Evolutionary conservation across 2,329 filamentous ascomycete genomes (phyloP).

Genomic region (Colletotrichum tanaceti): DNA sequence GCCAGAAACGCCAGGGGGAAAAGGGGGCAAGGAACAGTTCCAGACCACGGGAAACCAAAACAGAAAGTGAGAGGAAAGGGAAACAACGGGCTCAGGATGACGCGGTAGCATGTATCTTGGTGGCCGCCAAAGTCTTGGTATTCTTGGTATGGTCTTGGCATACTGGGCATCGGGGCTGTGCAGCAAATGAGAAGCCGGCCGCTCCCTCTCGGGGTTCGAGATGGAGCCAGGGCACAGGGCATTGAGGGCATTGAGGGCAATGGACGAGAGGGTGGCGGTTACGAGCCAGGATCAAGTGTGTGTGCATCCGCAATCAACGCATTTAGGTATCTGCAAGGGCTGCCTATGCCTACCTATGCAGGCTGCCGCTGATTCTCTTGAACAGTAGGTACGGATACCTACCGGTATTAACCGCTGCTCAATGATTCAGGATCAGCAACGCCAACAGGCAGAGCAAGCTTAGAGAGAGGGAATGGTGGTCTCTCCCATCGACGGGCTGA

Average conservation of each 20-base stretch:
- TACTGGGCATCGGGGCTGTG: slow-evolving; percentile 43
- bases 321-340: slow-evolving; percentile 14
- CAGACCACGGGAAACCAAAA: slow-evolving; percentile 7
- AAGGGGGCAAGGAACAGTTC: slow-evolving; percentile 11
- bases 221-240: slow-evolving; percentile 13
- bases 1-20: not conserved
- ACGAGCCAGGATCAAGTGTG: not conserved
- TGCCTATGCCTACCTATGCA: not conserved
- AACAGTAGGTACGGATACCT: no score
- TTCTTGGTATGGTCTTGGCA: slow-evolving; percentile 41
- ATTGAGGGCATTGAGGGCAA: no score
- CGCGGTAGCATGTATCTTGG: slow-evolving; percentile 39
- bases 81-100: slow-evolving; percentile 32
- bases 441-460: no score
- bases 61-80: slow-evolving; percentile 14
- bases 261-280: slow-evolving; percentile 10
- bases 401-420: no score
- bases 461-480: not conserved
- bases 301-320: not conserved
- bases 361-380: not conserved
- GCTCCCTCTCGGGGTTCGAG: slow-evolving; percentile 7
- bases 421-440: not conserved
- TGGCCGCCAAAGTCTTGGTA: slow-evolving; percentile 42
- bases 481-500: no score
- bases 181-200: slow-evolving; percentile 38